Evolutionary conservation across 306 rosid species (phyloP).

Genomic region (Trifolium fragiferum): DNA sequence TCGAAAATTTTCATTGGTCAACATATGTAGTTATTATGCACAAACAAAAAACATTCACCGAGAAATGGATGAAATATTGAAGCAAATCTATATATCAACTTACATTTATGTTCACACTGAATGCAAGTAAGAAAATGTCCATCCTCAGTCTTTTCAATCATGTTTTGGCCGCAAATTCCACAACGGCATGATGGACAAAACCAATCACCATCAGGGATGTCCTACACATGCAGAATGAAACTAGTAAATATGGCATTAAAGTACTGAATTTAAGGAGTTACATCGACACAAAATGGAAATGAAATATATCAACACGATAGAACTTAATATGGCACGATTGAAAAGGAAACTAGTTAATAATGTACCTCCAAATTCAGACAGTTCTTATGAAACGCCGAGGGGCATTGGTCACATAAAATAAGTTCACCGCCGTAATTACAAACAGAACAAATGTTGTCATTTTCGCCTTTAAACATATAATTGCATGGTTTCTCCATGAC

Average conservation of each 20-base stretch:
- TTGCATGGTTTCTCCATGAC: conserved; percentile 10
- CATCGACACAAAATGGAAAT: not conserved
- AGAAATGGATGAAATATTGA: conserved; percentile 32
- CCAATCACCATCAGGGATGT: conserved; percentile 91
- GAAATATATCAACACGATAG: conserved; percentile 33
- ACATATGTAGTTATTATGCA: not conserved
- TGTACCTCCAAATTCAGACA: conserved; percentile 81
- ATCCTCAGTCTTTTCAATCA: conserved; percentile 41
- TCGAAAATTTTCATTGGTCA: conserved; percentile 6
- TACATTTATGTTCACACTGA: conserved; percentile 84
- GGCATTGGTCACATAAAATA: conserved; percentile 83
- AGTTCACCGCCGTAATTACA: conserved; percentile 88
- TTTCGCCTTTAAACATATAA: conserved; percentile 48
- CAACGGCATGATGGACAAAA: conserved; percentile 86
- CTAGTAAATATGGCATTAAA: conserved; percentile 11
- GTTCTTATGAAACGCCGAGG: conserved; percentile 69
- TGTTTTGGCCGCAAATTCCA: conserved; percentile 58
- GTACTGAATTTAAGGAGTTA: conserved; percentile 20
- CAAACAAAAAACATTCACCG: conserved; percentile 14
- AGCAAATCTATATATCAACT: conserved; percentile 39
- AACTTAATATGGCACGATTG: conserved; percentile 29
- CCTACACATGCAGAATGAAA: conserved; percentile 53
- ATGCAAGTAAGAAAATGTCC: conserved; percentile 56
- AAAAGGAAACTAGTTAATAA: conserved; percentile 32
- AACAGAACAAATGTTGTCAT: conserved; percentile 76